A percentile compares a stretch with the other conserved stretches of the same genome.
These are phyloP conservation scores for Lithospermum erythrorhizon DNA, from an alignment of 257 asterid species.

Conservation along the genomic window DNA sequence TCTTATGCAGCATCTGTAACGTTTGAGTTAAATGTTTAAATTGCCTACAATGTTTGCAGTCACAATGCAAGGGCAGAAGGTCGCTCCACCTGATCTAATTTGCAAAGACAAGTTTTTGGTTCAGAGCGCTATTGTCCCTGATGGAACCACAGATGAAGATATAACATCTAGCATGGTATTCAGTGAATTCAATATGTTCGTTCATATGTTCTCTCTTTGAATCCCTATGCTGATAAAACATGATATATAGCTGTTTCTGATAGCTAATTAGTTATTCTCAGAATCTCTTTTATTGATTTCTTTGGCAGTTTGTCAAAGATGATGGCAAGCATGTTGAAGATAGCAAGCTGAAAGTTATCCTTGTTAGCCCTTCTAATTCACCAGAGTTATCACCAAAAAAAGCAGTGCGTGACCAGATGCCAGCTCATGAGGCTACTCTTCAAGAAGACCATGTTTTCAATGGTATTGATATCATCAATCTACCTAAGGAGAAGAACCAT, in stretches of 20 bases:
- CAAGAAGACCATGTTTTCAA: slow-evolving; percentile 16
- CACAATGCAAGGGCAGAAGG: slow-evolving; percentile 37
- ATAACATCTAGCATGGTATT: slow-evolving; percentile 27
- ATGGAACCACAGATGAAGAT: slow-evolving; percentile 30
- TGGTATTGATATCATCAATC: slow-evolving; percentile 6
- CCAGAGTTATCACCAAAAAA: slow-evolving; percentile 24
- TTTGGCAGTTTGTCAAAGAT: slow-evolving; percentile 31
- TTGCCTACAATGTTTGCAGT: slow-evolving; percentile 16
- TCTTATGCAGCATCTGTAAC: too few species aligned
- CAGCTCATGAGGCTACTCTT: slow-evolving; percentile 13
- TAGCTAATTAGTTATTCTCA: background rate
- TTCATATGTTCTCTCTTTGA: background rate
- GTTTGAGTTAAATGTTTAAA: background rate
- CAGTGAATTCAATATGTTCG: too few species aligned
- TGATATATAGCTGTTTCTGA: slow-evolving; percentile 1
- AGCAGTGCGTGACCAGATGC: slow-evolving; percentile 14
- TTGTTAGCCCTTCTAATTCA: slow-evolving; percentile 28
- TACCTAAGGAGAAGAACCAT: slow-evolving; percentile 5
- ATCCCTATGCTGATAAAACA: background rate
- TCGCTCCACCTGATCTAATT: slow-evolving; percentile 23
- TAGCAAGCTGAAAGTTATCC: slow-evolving; percentile 34
- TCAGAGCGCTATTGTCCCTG: slow-evolving; percentile 29
- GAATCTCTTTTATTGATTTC: slow-evolving; percentile 1
- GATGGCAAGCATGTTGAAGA: slow-evolving; percentile 35
- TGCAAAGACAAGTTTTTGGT: slow-evolving; percentile 48